These are phyloP conservation scores for Eragrostis tef DNA, from an alignment of 202 grass and related monocot species.

Conservation along the genomic window DNA sequence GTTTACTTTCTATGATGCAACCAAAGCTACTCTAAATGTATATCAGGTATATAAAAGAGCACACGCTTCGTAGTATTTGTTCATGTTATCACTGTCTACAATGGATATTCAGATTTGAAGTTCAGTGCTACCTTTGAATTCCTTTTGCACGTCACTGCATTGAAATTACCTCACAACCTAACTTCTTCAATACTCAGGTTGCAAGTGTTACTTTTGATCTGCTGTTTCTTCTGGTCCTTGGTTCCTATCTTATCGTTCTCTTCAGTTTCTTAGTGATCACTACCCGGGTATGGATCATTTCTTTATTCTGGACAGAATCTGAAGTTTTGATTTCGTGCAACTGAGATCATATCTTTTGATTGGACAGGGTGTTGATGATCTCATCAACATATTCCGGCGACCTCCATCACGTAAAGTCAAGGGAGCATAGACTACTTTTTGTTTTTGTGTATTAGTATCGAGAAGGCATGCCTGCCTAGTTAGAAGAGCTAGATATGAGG, in stretches of 20 bases:
- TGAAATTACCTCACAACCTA: slow-evolving; percentile 32
- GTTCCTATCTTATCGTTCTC: slow-evolving; percentile 89
- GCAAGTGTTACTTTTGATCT: slow-evolving; percentile 95
- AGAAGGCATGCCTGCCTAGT: slow-evolving; percentile 43
- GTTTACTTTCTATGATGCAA: slow-evolving; percentile 94
- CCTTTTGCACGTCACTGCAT: background rate
- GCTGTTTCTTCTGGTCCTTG: slow-evolving; percentile 76
- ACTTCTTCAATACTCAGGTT: slow-evolving; percentile 59
- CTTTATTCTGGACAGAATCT: background rate
- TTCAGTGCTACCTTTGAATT: slow-evolving; percentile 1
- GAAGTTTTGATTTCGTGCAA: slow-evolving; percentile 7
- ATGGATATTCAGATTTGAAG: slow-evolving; percentile 7
- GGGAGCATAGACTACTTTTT: slow-evolving; percentile 61
- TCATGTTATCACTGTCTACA: slow-evolving; percentile 11
- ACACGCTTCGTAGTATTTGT: slow-evolving; percentile 30
- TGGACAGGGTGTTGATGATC: slow-evolving; percentile 91
- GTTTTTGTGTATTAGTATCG: slow-evolving; percentile 47
- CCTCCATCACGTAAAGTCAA: slow-evolving; percentile 84
- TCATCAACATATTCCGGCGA: slow-evolving; percentile 91
- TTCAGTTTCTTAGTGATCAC: slow-evolving; percentile 95
- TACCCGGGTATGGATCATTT: slow-evolving; percentile 69
- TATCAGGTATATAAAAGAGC: slow-evolving; percentile 72
- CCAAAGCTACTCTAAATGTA: slow-evolving; percentile 76
- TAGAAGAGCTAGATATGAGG: slow-evolving; percentile 58
- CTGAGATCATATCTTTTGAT: background rate